A percentile compares a stretch with the other conserved stretches of the same genome.
phyloP scores from a whole-genome alignment of 768 basidiomycete species.

The Strobilomyces confusus region DNA sequence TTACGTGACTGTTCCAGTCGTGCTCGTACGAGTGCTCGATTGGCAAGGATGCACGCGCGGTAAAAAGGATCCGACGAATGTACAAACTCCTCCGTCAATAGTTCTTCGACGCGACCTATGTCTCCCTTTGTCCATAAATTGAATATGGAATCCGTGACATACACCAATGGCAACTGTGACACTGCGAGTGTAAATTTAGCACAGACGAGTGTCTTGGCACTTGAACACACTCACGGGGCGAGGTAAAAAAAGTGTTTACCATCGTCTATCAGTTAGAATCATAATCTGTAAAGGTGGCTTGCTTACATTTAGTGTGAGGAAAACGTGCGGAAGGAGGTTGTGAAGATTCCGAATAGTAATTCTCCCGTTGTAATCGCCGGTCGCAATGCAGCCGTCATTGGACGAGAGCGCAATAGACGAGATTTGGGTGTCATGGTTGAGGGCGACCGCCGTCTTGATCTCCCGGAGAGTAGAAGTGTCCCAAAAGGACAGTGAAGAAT shows the following conservation, averaged over 20 bases:
- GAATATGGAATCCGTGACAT: background rate
- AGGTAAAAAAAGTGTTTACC: background rate
- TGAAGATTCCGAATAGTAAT: background rate
- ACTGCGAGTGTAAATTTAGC: background rate
- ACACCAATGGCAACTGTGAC: background rate
- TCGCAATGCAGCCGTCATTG: background rate
- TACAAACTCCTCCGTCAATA: background rate
- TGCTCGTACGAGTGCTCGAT: constrained; percentile 1
- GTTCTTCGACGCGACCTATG: background rate
- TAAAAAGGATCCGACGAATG: background rate
- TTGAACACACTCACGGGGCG: background rate
- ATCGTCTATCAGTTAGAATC: background rate
- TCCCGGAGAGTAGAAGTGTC: background rate
- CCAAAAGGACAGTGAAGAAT: background rate
- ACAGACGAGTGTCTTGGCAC: background rate
- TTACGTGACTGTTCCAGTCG: background rate
- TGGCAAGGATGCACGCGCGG: background rate
- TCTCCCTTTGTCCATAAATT: background rate
- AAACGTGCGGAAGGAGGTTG: background rate
- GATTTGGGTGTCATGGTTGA: too few relatives aligned
- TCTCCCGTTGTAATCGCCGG: background rate
- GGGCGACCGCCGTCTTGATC: background rate
- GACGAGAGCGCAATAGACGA: background rate
- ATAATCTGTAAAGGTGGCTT: background rate
- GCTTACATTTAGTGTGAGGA: background rate